Base-by-base conservation (phyloP, 768 basidiomycete species). In the Rhizopogon rudus region DNA sequence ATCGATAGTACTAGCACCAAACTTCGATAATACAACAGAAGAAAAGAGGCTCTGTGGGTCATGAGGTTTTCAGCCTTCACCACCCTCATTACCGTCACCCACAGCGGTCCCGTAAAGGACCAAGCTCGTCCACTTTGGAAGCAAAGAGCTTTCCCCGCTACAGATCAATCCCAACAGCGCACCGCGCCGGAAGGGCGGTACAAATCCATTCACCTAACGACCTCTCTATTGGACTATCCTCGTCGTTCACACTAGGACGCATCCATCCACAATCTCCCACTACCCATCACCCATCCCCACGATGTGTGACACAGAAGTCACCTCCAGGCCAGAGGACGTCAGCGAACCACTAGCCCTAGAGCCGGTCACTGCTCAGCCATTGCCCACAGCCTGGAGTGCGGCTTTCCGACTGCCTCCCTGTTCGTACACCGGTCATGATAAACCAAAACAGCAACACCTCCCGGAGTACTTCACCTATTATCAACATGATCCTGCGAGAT, bases 61-160 rank as follows among this genome's bases (percentile, higher is more conserved):
- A 70, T 33, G 6, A 65, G 68, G 63, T 40, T 41, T 49, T 65
- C 64, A 61, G 16, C 57, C 68, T 66, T 70, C 68, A 2, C 70
- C 68, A 53, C 46, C 65, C 57, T 57, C 52, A 20, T 9, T 55
- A 60, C n/a, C 22, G 64, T 44, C 55, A 64, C 52, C 63, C 57
- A 49, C 37, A 66, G 64, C 12, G 57, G 56, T 40, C 60, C 56
- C 16, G 28, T 52, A 39, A 57, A 55, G 56, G 51, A 57, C 61
- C 53, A 31, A 44, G 58, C 64, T 60, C 52, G 31, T 51, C 63
- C 65, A 72, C 76, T 79, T 73, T 78, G 74, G 74, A 77, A 72
- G 69, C 61, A 44, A 45, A 37, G 28, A 44, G 64, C 68, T 73
- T 75, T 73, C 77, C 77, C 77, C 75, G 65, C 61, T 67, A 62